These are phyloP conservation scores for Ascochyta viciae-villosae DNA, from an alignment of 2,329 filamentous ascomycete species.

Conservation along the genomic window DNA sequence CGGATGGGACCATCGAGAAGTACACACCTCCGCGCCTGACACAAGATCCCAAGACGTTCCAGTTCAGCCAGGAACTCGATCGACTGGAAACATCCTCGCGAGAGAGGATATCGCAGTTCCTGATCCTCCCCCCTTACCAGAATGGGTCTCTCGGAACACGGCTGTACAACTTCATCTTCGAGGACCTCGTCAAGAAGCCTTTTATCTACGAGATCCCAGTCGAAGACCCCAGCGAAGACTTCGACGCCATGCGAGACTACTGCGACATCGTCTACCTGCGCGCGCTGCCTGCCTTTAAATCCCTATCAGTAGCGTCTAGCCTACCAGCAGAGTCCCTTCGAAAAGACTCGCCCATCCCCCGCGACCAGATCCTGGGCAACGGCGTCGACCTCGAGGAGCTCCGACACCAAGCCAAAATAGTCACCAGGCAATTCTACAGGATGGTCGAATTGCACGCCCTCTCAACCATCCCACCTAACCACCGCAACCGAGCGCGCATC, in stretches of 20 bases:
- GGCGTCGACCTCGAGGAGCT: slow-evolving; percentile 61
- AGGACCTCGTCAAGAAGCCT: slow-evolving; percentile 68
- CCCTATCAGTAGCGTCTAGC: slow-evolving; percentile 60
- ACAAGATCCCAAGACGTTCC: slow-evolving; percentile 38
- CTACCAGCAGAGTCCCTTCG: slow-evolving; percentile 61
- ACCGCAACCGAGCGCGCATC: slow-evolving; percentile 57
- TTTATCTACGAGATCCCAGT: slow-evolving; percentile 85
- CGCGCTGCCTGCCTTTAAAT: slow-evolving; percentile 63
- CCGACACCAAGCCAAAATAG: slow-evolving; percentile 72
- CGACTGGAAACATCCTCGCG: slow-evolving; percentile 74
- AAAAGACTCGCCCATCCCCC: slow-evolving; percentile 58
- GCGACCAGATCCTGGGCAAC: slow-evolving; percentile 64
- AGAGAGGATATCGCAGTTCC: slow-evolving; percentile 88
- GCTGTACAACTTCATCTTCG: slow-evolving; percentile 83
- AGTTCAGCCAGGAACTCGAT: slow-evolving; percentile 44
- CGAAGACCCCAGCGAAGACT: slow-evolving; percentile 89
- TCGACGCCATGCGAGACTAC: slow-evolving; percentile 79
- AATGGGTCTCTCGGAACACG: slow-evolving; percentile 77
- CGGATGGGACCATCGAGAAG: slow-evolving; percentile 51
- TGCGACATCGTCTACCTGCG: slow-evolving; percentile 74
- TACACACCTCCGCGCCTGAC: slow-evolving; percentile 35
- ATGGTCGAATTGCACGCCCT: slow-evolving; percentile 78
- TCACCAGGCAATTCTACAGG: slow-evolving; percentile 76
- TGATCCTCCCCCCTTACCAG: slow-evolving; percentile 89
- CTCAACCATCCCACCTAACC: slow-evolving; percentile 59